Evolutionary conservation across 768 basidiomycete species (phyloP), one percentile per base, ranked within the genome.

Genomic region (Austroboletus eburneus): DNA sequence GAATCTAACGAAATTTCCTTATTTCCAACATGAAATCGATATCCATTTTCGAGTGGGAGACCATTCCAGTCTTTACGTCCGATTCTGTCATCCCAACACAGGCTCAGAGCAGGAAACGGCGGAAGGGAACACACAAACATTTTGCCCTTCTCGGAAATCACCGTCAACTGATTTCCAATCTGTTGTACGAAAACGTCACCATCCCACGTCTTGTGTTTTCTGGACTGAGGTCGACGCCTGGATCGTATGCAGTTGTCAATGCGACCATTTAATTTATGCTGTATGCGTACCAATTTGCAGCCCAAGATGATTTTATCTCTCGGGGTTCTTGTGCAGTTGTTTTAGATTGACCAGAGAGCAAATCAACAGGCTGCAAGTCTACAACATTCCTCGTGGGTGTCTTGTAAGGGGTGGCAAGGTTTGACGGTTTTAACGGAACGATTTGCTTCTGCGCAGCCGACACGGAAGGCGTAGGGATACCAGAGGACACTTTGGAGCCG

Each of bases 181-280:
- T 72, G 69, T 24, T 79, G 77, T 21, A 86, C 70, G 63, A 76
- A 85, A 8, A 75, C 81, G 51, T 84, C 88, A 3, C 84, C 89
- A 46, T 92, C 90, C 91, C 92, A 93, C 0, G 83, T 87, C 59
- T 87, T 87, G 55, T 90, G 78, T 65, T 92, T 92, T 70, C 75
- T 87, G 5, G 66, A 68, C 57, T 83, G 79, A 12, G 72, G 78
- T 56, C 83, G 87, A 30, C 90, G 77, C 88, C 90, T 89, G 46
- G 5, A 21, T 32, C 39, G 37, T n/a, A n/a, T n/a, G n/a, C 13
- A 18, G 35, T 54, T 43, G 40, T 30, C 41, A 34, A 36, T 25
- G 23, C 48, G 45, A 35, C 14, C 30, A 39, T 33, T 10, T 32
- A 48, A 36, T 20, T 34, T 27, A 4, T 43, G 46, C 12, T 27